phyloP scores from a whole-genome alignment of 2,329 filamentous ascomycete species.

The Plectosphaerella cucumerina region DNA sequence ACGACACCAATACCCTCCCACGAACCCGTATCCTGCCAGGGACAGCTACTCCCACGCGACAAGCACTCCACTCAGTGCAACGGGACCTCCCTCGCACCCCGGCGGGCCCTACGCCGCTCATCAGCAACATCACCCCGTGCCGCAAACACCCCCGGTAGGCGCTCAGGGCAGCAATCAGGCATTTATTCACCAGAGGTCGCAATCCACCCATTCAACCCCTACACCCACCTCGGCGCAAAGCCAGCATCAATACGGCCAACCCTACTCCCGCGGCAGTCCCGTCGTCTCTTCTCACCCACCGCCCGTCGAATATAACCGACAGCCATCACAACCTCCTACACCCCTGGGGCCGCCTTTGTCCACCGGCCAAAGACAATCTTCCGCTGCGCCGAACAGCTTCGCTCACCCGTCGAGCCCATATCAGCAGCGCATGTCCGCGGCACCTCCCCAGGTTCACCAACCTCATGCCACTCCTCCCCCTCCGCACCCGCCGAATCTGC shows the following conservation, averaged over 20 bases:
- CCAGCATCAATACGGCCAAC: constrained; percentile 48
- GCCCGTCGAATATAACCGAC: constrained; percentile 38
- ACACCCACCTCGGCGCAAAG: constrained; percentile 61
- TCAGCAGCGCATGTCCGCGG: constrained; percentile 42
- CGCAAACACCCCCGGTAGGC: constrained; percentile 39
- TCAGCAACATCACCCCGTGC: constrained; percentile 27
- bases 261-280: constrained; percentile 51
- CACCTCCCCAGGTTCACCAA: constrained; percentile 17
- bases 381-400: constrained; percentile 34
- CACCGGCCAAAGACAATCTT: constrained; percentile 33
- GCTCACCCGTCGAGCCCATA: constrained; percentile 57
- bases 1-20: constrained; percentile 46
- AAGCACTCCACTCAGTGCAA: constrained; percentile 22
- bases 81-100: constrained; percentile 23
- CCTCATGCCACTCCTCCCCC: constrained; percentile 21
- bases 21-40: constrained; percentile 36
- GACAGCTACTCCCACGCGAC: constrained; percentile 41
- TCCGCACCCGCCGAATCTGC: constrained; percentile 31
- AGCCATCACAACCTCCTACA: constrained; percentile 50
- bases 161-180: constrained; percentile 29
- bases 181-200: constrained; percentile 44
- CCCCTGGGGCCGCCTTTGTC: constrained; percentile 48
- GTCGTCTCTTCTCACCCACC: constrained; percentile 38
- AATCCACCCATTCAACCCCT: constrained; percentile 54
- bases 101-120: constrained; percentile 34